Base-by-base conservation (phyloP, 306 rosid genomes). In the Myrica gale region DNA sequence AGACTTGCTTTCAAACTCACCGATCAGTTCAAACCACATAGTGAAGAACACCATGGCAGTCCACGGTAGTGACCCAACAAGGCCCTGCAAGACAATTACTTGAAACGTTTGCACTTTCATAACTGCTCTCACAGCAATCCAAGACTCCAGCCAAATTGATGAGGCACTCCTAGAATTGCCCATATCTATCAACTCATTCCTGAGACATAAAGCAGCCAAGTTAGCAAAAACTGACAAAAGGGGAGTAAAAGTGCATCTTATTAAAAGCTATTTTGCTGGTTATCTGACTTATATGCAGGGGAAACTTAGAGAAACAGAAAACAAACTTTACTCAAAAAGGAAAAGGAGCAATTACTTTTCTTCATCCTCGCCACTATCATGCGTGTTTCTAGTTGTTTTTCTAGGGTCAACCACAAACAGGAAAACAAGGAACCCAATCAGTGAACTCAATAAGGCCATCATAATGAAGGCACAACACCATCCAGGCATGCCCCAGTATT, bases 11-110 rank as follows among this genome's bases (percentile, higher is more conserved):
- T 71, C 56, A 75, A 69, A 54, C 89, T 82, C 85, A 92, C 99
- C 99, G 10, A 95, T 88, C 61, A 95, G 85, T 87, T 95, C 92
- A 47, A 95, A 95, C 99, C 99, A 95, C 99, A 95, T 92, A 51
- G 99, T 95, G 91, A 95, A 92, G 91, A 95, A 95, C 83, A 95
- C 99, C 99, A 92, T 95, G 83, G 99, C 97, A 65, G 97, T 95
- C 99, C 99, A 95, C n/a, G 99, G 99, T 46, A 95, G 88, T 7
- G 97, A 95, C 41, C 97, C 97, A 71, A 95, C 82, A 72, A 92
- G 74, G 42, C 99, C 97, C 84, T 95, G 99, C 84, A 95, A 69
- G 78, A 95, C 99, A 68, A 95, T 90, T 51, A 95, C 82, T 84
- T 89, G 97, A 83, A 95, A 95, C 61, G 99, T 95, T 80, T 75